Evolutionary conservation across 176 grass and related monocot species (phyloP), one percentile per base, ranked within the genome.

Genomic region (Saccharum officinarum): DNA sequence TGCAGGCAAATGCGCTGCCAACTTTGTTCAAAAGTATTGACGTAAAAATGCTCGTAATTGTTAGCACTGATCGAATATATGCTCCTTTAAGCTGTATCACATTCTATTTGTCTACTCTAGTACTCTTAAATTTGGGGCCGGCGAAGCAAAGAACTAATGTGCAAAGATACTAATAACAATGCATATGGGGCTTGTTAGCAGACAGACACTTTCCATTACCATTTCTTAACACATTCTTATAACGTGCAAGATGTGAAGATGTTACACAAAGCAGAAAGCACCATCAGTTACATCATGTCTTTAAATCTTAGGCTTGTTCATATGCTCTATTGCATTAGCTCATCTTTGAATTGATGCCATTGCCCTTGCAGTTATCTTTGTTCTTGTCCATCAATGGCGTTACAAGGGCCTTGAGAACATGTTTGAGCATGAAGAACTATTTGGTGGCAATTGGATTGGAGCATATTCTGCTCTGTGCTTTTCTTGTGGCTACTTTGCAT

Each of bases 401-500:
- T 50, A 62, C 6, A 92, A 92, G 81, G 82, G 88, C 66, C 61
- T 82, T 5, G 46, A 54, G 52, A 80, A 86, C 61, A 91, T 99
- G 93, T 96, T 99, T 88, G 77, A 90, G 78, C 93, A 94, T 90
- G 88, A 87, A 73, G 87, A 96, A 84, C 82, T 99, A 86, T 86
- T 94, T 80, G 82, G 89, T 73, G 86, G 79, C 72, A 82, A 78
- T 71, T 99, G 92, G 93, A 45, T 89, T 26, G 97, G 93, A 70
- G 89, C 97, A 69, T 92, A 94, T 89, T 89, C 86, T 72, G 88
- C 93, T 33, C 67, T 96, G 26, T 99, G 92, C 71, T 94, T 99
- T 88, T 99, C 97, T 50, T 94, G 91, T 88, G 92, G 93, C 52
- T 99, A 99, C 90, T 96, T 99, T 92, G 97, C 93, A 16, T 96